Evolutionary conservation across 306 rosid species (phyloP).

Genomic region (Cajanus cajan): DNA sequence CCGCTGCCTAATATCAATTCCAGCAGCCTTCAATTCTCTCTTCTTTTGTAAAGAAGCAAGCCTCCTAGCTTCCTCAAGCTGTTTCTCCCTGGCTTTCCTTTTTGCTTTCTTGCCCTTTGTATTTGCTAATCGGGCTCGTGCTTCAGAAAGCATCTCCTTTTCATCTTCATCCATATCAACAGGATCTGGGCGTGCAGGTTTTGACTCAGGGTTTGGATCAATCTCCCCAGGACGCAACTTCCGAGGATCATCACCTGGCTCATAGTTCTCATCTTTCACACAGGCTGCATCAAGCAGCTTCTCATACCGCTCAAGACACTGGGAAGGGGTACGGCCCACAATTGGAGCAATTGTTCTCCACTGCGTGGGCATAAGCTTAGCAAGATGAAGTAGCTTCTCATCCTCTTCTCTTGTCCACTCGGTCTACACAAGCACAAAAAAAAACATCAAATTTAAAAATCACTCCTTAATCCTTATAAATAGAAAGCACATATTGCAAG

Average conservation of each 20-base stretch:
- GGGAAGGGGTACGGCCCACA: conserved; percentile 92
- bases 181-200: conserved; percentile 96
- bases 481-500: background rate
- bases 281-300: conserved; percentile 92
- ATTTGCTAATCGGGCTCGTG: conserved; percentile 90
- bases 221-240: conserved; percentile 92
- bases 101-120: conserved; percentile 94
- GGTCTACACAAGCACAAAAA: conserved; percentile 41
- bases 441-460: background rate
- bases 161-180: conserved; percentile 98
- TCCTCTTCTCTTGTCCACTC: conserved; percentile 98
- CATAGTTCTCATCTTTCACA: conserved; percentile 86
- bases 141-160: conserved; percentile 97
- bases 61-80: conserved; percentile 94
- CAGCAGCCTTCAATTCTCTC: conserved; percentile 91
- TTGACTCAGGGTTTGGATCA: conserved; percentile 87
- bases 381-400: conserved; percentile 90
- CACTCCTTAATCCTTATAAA: background rate
- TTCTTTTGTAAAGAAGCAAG: conserved; percentile 88
- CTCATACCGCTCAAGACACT: conserved; percentile 91
- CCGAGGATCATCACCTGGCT: conserved; percentile 88
- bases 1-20: conserved; percentile 77
- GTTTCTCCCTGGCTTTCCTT: conserved; percentile 91
- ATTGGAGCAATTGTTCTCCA: conserved; percentile 95
- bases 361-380: conserved; percentile 93